Evolutionary conservation across 495 filamentous ascomycete species (phyloP).

Genomic region (Podospora anserina): DNA sequence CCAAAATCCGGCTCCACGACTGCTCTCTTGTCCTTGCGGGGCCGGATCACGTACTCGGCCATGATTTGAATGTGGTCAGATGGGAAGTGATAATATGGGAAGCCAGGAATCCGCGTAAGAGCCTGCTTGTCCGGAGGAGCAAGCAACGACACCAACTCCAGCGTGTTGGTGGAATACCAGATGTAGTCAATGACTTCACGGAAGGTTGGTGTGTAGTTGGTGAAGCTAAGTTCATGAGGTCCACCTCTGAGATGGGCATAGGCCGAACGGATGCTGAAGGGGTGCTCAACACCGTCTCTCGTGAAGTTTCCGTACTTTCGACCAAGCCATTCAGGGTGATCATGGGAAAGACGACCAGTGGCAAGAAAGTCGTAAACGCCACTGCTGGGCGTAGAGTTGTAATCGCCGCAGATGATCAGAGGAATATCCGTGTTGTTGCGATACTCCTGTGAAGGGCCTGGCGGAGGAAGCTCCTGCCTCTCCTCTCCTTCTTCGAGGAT

Average conservation of each 20-base stretch:
- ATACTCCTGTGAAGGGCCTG: conserved; percentile 66
- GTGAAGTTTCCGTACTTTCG: conserved; percentile 86
- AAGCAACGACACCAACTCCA: conserved; percentile 82
- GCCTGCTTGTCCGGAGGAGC: conserved; percentile 90
- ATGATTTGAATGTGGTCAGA: conserved; percentile 93
- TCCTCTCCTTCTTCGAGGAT: conserved; percentile 45
- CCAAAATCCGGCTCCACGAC: conserved; percentile 35
- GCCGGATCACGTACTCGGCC: conserved; percentile 88
- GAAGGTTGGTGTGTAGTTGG: conserved; percentile 93
- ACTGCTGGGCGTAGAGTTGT: conserved; percentile 82
- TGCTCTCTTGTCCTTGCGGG: conserved; percentile 75
- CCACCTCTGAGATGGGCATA: conserved; percentile 65
- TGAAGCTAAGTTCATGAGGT: conserved; percentile 81
- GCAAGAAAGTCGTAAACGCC: conserved; percentile 86
- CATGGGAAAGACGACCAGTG: conserved; percentile 64
- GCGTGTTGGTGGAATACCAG: conserved; percentile 89
- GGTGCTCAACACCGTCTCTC: conserved; percentile 83
- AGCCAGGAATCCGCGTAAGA: conserved; percentile 84
- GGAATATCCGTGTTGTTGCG: conserved; percentile 80
- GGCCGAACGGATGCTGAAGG: conserved; percentile 86
- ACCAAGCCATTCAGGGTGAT: conserved; percentile 72
- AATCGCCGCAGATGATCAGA: conserved; percentile 87
- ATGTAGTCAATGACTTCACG: conserved; percentile 91
- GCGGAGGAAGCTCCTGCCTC: conserved; percentile 40
- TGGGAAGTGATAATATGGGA: conserved; percentile 96